A percentile compares a stretch with the other conserved stretches of the same genome.
phyloP scores from a whole-genome alignment of 371 early-diverging fungal species.

The Batkoa obscura region DNA sequence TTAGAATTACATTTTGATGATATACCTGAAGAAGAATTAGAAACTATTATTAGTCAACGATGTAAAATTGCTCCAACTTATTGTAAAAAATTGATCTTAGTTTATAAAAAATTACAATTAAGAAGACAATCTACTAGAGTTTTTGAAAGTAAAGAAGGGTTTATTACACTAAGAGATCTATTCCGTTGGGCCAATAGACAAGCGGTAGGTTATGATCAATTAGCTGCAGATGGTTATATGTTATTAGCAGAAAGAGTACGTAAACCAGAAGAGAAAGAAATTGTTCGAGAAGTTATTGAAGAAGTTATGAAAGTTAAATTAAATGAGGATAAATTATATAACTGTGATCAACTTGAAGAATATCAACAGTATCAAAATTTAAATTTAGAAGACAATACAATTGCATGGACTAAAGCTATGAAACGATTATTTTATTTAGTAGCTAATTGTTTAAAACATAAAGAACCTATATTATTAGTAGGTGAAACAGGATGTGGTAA shows the following conservation, averaged over 20 bases:
- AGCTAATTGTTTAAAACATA: constrained; percentile 52
- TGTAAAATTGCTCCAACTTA: constrained; percentile 81
- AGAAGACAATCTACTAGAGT: constrained; percentile 62
- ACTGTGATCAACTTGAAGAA: constrained; percentile 29
- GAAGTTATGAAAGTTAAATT: constrained; percentile 54
- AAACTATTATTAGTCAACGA: constrained; percentile 63
- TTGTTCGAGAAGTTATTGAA: constrained; percentile 73
- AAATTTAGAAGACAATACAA: constrained; percentile 18
- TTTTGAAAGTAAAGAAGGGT: constrained; percentile 83
- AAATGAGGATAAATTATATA: constrained; percentile 41
- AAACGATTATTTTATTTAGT: constrained; percentile 79
- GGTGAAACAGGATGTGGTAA: constrained; percentile 99
- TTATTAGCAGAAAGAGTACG: constrained; percentile 87
- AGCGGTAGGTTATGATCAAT: constrained; percentile 50
- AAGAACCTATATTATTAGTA: constrained; percentile 93
- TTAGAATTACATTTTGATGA: constrained; percentile 92
- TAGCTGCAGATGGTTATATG: constrained; percentile 90
- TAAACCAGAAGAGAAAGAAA: constrained; percentile 54
- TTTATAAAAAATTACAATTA: constrained; percentile 69
- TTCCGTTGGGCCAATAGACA: constrained; percentile 96
- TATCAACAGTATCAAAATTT: constrained; percentile 17
- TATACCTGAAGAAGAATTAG: constrained; percentile 78
- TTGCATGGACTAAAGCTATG: constrained; percentile 94
- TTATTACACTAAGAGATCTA: constrained; percentile 94
- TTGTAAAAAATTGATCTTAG: constrained; percentile 68